These are phyloP conservation scores for Nemania abortiva DNA, from an alignment of 2,329 filamentous ascomycete species.

Conservation along the genomic window DNA sequence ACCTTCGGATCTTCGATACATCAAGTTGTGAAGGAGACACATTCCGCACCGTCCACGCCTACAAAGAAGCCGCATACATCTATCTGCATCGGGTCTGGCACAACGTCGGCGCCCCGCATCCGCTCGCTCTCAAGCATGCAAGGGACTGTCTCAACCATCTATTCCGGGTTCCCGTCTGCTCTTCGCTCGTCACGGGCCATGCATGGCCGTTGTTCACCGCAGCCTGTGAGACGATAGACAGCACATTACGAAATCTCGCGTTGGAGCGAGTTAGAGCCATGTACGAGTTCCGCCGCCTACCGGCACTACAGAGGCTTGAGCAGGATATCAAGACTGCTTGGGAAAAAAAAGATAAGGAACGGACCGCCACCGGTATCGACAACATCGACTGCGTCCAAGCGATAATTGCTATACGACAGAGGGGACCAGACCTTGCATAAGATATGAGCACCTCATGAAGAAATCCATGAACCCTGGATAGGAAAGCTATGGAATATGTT, in stretches of 20 bases:
- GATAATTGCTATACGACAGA: conserved; percentile 43
- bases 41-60: conserved; percentile 49
- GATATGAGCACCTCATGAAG: not conserved
- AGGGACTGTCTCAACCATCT: conserved; percentile 47
- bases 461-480: not conserved
- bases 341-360: conserved; percentile 48
- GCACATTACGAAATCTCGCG: conserved; percentile 42
- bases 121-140: conserved; percentile 41
- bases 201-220: conserved; percentile 52
- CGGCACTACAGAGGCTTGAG: conserved; percentile 47
- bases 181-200: conserved; percentile 49
- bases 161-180: conserved; percentile 43
- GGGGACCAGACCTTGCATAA: conserved; percentile 42
- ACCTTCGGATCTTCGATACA: conserved; percentile 21
- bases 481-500: not conserved
- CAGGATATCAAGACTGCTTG: conserved; percentile 51
- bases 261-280: conserved; percentile 46
- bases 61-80: conserved; percentile 50
- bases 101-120: conserved; percentile 43
- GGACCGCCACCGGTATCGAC: conserved; percentile 47
- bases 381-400: conserved; percentile 50
- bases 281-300: conserved; percentile 49
- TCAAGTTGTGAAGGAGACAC: conserved; percentile 35
- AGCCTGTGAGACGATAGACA: conserved; percentile 50
- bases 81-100: conserved; percentile 51